These are phyloP conservation scores for Symbiotaphrina buchneri DNA, from an alignment of 495 filamentous ascomycete species.

Conservation along the genomic window DNA sequence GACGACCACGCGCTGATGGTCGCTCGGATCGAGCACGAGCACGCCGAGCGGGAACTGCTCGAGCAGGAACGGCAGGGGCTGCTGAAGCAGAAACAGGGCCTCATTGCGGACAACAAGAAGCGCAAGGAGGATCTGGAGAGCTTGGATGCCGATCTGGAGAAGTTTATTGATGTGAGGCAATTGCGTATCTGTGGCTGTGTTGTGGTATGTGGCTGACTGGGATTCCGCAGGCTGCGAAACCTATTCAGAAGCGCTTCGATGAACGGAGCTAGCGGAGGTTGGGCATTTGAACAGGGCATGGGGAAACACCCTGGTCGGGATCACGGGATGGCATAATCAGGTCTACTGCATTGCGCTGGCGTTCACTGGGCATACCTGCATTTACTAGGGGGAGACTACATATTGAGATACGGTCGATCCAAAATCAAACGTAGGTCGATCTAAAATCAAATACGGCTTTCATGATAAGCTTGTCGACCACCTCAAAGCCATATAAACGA, in stretches of 20 bases:
- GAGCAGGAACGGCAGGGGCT: conserved; percentile 74
- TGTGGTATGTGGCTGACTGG: conserved; percentile 2
- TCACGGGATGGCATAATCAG: no score
- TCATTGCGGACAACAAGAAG: conserved; percentile 90
- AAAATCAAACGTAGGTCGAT: no score
- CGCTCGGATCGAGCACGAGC: conserved; percentile 80
- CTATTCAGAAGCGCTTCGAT: conserved; percentile 64
- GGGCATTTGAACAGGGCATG: no score
- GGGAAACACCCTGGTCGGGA: no score
- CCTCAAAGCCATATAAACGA: no score
- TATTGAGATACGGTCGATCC: no score
- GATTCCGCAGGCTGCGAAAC: conserved; percentile 46
- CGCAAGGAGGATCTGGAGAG: conserved; percentile 79
- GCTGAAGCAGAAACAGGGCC: conserved; percentile 69
- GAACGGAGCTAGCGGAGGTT: conserved; percentile 29
- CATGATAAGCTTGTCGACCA: no score
- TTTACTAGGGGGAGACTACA: no score
- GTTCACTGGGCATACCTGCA: no score
- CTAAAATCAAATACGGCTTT: no score
- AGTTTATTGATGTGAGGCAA: conserved; percentile 48
- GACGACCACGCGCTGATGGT: conserved; percentile 69
- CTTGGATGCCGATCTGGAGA: conserved; percentile 72
- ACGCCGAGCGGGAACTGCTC: conserved; percentile 60
- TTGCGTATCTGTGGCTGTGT: conserved; percentile 1
- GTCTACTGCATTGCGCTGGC: no score